Evolutionary conservation across 768 basidiomycete genomes (phyloP).

Genomic region (Trametes villosa): DNA sequence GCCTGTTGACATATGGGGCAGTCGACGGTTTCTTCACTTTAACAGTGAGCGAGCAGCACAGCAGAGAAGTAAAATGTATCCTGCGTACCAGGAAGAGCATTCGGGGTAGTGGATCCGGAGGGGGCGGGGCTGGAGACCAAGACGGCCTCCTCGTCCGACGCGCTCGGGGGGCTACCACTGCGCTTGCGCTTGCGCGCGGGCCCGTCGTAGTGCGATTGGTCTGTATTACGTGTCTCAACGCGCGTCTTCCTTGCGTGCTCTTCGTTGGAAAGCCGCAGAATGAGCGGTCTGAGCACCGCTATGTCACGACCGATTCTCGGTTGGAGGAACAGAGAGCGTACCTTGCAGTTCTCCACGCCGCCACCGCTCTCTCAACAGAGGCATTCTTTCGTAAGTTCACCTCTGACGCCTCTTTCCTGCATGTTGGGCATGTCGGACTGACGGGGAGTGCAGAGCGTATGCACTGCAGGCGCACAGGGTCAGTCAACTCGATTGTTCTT

Average conservation of each 20-base stretch:
- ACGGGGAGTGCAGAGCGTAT: conserved; percentile 60
- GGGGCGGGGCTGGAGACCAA: conserved; percentile 13
- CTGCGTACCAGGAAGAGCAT: conserved; percentile 3
- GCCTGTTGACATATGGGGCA: conserved; percentile 66
- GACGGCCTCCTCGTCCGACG: conserved; percentile 15
- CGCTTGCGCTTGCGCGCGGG: conserved; percentile 15
- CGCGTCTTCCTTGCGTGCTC: conserved; percentile 13
- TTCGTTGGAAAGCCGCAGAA: conserved; percentile 17
- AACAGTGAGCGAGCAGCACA: background rate
- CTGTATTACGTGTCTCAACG: background rate
- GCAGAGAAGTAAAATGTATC: too few species aligned
- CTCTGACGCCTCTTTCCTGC: conserved; percentile 63
- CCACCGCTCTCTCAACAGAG: conserved; percentile 69
- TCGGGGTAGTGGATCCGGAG: conserved; percentile 11
- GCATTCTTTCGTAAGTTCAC: conserved; percentile 68
- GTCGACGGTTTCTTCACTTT: conserved; percentile 38
- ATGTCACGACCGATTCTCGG: background rate
- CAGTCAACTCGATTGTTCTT: background rate
- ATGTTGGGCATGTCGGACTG: conserved; percentile 75
- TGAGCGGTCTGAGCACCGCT: conserved; percentile 18
- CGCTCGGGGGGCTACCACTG: conserved; percentile 26
- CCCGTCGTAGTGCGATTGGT: background rate
- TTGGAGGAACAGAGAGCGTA: conserved; percentile 33
- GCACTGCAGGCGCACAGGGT: too few species aligned
- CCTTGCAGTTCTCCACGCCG: conserved; percentile 77